Evolutionary conservation across 306 rosid species (phyloP), one percentile per base, ranked within the genome.

Genomic region (Acmispon strigosus): DNA sequence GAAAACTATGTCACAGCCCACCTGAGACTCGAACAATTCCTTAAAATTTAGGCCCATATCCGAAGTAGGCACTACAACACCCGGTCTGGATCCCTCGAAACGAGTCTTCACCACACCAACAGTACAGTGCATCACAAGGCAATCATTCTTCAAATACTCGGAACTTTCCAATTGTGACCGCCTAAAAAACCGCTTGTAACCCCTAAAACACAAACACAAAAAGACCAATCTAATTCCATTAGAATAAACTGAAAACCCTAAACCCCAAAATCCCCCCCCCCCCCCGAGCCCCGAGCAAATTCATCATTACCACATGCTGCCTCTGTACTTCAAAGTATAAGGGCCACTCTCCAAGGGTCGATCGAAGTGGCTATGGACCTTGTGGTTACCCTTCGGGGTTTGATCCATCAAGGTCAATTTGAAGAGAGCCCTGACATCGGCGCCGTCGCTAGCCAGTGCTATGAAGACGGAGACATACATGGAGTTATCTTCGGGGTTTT

Each of bases 321-420:
- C 98, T 62, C 92, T 81, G 62, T 89, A 92, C 86, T 92, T 92
- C 72, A 92, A 68, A 7, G 96, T 86, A 71, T 92, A 92, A 3
- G 98, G 96, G 18, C 98, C 98, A 61, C 98, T 80, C 82, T 92
- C 98, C 6, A 92, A 84, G 0, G 98, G 89, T 2, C 98, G 96
- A 82, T 92, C 96, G 54, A 92, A 92, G 70, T 92, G 98, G 63
- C 96, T 92, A 47, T 92, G 98, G 22, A 92, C 92, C 75, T 92
- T 92, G 50, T 89, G 80, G 19, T 89, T 92, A 11, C 95, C 92
- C 52, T 88, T 86, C 7, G 73, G 76, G 45, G 83, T 87, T 82
- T 89, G 98, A 76, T 92, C 98, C 6, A 92, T 59, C 75, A 92
- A 73, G 2, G 91, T 87, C 48, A 92, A 62, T 81, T 92, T 88